A percentile compares a stretch with the other conserved stretches of the same genome.
Conservation (phyloP, 2,329 filamentous ascomycete species). For the Exophiala sp. region DNA sequence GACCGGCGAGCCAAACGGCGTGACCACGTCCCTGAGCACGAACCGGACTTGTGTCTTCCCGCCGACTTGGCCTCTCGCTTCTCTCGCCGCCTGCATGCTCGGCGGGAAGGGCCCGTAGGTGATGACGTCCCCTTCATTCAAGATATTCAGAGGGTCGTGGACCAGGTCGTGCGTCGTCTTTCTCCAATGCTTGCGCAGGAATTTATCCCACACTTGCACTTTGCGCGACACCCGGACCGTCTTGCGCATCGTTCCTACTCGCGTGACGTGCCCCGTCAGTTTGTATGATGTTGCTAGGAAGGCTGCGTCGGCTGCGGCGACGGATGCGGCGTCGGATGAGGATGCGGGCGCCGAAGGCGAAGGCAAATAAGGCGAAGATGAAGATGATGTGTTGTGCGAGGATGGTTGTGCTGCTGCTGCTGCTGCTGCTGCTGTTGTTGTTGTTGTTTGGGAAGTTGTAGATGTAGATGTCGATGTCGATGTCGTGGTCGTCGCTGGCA, state of each 20-base stretch:
- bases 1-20: constrained; percentile 24
- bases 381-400: not conserved
- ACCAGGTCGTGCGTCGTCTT: constrained; percentile 19
- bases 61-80: constrained; percentile 8
- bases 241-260: constrained; percentile 17
- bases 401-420: not conserved
- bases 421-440: not conserved
- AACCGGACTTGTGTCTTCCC: constrained; percentile 15
- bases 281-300: constrained; percentile 5
- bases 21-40: constrained; percentile 22
- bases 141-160: constrained; percentile 24
- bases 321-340: not conserved
- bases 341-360: not conserved
- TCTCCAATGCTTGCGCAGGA: constrained; percentile 26
- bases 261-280: constrained; percentile 12
- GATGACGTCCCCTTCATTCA: constrained; percentile 27
- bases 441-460: not conserved
- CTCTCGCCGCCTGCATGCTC: constrained; percentile 8
- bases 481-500: not conserved
- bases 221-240: constrained; percentile 19
- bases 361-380: not conserved
- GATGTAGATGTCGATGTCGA: not conserved
- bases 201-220: constrained; percentile 20
- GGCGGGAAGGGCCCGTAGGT: constrained; percentile 20
- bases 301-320: not conserved